Conservation (phyloP, 2,329 filamentous ascomycete species). For the Stagonosporopsis chrysanthemi region DNA sequence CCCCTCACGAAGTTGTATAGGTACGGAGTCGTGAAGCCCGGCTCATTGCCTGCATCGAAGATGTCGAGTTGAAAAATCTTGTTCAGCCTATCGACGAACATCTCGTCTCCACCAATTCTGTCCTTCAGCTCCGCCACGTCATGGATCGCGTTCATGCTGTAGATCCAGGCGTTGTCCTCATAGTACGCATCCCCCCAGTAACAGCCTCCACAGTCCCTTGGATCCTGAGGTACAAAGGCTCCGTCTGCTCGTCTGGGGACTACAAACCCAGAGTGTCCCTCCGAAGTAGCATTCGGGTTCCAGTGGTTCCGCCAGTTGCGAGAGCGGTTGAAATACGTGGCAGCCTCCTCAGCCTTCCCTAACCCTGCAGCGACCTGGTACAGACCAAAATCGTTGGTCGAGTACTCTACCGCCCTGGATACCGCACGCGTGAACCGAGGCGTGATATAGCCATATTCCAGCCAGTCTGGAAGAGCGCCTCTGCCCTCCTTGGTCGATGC, state of each 20-base stretch:
- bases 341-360: slow-evolving; percentile 58
- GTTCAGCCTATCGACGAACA: slow-evolving; percentile 66
- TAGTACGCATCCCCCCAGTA: slow-evolving; percentile 71
- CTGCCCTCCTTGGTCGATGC: slow-evolving; percentile 72
- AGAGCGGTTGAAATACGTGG: slow-evolving; percentile 68
- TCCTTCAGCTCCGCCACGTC: slow-evolving; percentile 65
- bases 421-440: slow-evolving; percentile 67
- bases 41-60: slow-evolving; percentile 74
- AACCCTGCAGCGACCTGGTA: slow-evolving; percentile 70
- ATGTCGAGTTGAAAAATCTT: slow-evolving; percentile 65
- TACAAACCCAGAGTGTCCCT: slow-evolving; percentile 71
- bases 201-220: slow-evolving; percentile 67
- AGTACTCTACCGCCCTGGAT: slow-evolving; percentile 71
- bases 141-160: slow-evolving; percentile 73
- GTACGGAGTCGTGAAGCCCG: slow-evolving; percentile 71
- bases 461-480: slow-evolving; percentile 74
- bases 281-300: slow-evolving; percentile 65
- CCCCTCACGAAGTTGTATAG: slow-evolving; percentile 70
- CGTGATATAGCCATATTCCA: slow-evolving; percentile 70
- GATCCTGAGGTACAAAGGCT: slow-evolving; percentile 58
- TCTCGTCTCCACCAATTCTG: slow-evolving; percentile 62
- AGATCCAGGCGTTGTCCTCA: slow-evolving; percentile 69
- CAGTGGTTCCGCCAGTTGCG: slow-evolving; percentile 77
- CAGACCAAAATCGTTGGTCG: slow-evolving; percentile 72
- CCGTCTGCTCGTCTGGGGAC: slow-evolving; percentile 64